A percentile compares a stretch with the other conserved stretches of the same genome.
Evolutionary conservation across 257 asterid genomes (phyloP).

Genomic region (Striga asiatica): DNA sequence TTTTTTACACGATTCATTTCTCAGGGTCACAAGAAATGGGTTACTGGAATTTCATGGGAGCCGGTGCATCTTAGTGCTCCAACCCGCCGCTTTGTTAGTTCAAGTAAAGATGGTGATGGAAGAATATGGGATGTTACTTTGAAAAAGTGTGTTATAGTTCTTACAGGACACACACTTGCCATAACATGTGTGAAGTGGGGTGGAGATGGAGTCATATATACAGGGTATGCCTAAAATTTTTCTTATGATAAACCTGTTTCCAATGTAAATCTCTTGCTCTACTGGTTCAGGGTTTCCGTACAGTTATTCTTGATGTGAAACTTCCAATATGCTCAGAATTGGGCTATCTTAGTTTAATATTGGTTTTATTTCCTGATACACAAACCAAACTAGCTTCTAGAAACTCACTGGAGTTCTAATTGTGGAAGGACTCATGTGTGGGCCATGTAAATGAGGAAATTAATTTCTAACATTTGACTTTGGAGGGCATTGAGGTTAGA

Average conservation of each 20-base stretch:
- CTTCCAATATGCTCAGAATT: no score
- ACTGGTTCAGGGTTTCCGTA: background rate
- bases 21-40: conserved; percentile 99
- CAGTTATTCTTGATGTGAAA: no score
- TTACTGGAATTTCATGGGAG: conserved; percentile 97
- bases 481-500: background rate
- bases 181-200: conserved; percentile 98
- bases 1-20: conserved; percentile 13
- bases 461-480: background rate
- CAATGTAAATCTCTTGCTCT: background rate
- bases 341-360: no score
- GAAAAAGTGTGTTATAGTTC: conserved; percentile 60
- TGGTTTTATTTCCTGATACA: no score
- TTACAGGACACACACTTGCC: conserved; percentile 89
- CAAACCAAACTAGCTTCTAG: background rate
- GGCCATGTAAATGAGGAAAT: conserved; percentile 8
- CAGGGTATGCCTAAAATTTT: conserved; percentile 53
- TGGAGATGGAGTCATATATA: conserved; percentile 89
- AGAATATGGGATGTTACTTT: conserved; percentile 84
- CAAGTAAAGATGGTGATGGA: conserved; percentile 98
- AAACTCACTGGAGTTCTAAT: conserved; percentile 5
- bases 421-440: background rate
- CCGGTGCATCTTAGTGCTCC: conserved; percentile 90
- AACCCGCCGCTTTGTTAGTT: conserved; percentile 84
- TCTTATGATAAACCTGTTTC: background rate